These are phyloP conservation scores for Ophiostoma triangulosporum DNA, from an alignment of 2,329 filamentous ascomycete genomes.

Conservation along the genomic window DNA sequence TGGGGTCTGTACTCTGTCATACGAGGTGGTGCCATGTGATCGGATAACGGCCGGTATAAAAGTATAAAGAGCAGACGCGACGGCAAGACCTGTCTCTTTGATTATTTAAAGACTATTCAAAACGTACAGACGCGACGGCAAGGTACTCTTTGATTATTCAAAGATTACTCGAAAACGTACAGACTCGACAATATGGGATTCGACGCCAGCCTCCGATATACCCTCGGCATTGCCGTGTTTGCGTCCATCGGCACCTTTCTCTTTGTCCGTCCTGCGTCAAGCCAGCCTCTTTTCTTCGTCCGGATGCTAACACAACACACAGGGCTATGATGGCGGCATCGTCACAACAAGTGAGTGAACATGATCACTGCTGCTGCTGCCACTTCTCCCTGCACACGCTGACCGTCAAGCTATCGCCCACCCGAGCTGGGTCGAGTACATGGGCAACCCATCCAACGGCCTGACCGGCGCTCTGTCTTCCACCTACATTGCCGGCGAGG, in stretches of 20 bases:
- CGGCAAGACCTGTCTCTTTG: too few species aligned
- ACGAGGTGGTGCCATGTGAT: too few species aligned
- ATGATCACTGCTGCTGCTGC: not conserved
- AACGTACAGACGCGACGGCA: too few species aligned
- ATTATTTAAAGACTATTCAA: too few species aligned
- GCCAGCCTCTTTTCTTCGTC: not conserved
- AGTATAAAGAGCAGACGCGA: too few species aligned
- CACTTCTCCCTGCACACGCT: not conserved
- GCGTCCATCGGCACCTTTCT: constrained; percentile 46
- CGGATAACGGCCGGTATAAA: too few species aligned
- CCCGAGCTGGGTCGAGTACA: constrained; percentile 45
- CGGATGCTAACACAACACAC: not conserved
- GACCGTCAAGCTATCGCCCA: constrained; percentile 35
- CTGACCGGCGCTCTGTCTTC: constrained; percentile 42
- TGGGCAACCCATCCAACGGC: constrained; percentile 38
- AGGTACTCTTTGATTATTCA: not conserved
- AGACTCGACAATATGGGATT: not conserved
- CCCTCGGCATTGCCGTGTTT: constrained; percentile 21
- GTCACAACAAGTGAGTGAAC: constrained; percentile 19
- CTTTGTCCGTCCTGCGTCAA: constrained; percentile 26
- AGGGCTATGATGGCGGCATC: constrained; percentile 5
- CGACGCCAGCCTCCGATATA: not conserved
- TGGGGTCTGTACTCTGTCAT: too few species aligned
- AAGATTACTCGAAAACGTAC: not conserved
- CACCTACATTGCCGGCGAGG: constrained; percentile 47